phyloP scores from a whole-genome alignment of 805 yeast genomes.

The Schizosaccharomyces osmophilus region DNA sequence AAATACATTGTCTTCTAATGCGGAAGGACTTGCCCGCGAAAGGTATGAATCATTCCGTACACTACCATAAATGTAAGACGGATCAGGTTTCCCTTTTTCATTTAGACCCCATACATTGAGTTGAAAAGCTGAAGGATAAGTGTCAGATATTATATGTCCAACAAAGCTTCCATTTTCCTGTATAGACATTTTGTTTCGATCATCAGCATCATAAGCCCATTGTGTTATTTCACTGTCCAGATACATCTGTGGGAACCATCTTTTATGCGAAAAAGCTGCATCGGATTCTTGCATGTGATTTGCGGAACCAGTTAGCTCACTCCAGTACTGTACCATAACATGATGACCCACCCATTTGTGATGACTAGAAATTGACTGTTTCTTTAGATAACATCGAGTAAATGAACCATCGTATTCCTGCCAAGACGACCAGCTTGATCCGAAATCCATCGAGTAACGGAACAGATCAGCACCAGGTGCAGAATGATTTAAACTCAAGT shows the following conservation, averaged over 20 bases:
- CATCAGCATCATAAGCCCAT: slow-evolving; percentile 1
- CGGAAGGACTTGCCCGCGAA: neutral
- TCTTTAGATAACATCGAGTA: neutral
- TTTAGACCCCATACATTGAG: slow-evolving; percentile 1
- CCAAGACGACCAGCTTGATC: neutral
- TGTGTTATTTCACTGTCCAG: neutral
- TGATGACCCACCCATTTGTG: neutral
- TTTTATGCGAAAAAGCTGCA: neutral
- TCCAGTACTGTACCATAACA: neutral
- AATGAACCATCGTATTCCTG: neutral
- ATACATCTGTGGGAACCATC: neutral
- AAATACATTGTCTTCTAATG: neutral
- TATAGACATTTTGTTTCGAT: neutral
- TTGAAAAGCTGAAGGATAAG: neutral
- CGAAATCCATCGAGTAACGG: neutral
- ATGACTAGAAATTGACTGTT: neutral
- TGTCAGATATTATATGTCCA: neutral
- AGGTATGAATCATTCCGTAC: neutral
- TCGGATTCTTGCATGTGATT: neutral
- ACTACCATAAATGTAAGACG: neutral
- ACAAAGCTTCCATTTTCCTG: neutral
- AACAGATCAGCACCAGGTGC: slow-evolving; percentile 1
- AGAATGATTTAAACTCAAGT: neutral
- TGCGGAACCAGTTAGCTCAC: neutral
- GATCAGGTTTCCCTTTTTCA: neutral